Conservation (phyloP, 257 asterid species). For the Paulownia fortunei region DNA sequence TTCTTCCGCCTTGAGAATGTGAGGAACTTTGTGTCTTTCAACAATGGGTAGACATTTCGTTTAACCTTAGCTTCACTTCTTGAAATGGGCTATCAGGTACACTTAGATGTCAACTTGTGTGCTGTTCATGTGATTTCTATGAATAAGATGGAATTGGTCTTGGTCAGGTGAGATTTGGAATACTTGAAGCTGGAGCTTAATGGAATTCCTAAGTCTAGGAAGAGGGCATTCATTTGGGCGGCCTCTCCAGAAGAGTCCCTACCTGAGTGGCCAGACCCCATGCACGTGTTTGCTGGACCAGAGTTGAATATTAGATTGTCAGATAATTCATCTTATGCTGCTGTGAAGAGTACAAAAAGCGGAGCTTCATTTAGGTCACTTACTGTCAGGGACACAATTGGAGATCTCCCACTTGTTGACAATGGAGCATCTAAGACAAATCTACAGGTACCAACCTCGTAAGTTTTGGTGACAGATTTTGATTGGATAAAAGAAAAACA, state of each 20-base stretch:
- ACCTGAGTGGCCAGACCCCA: slow-evolving; percentile 88
- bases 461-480: no score
- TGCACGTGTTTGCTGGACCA: slow-evolving; percentile 79
- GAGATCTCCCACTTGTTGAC: slow-evolving; percentile 74
- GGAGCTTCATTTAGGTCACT: slow-evolving; percentile 80
- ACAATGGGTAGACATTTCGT: slow-evolving; percentile 80
- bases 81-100: slow-evolving; percentile 85
- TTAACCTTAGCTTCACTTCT: slow-evolving; percentile 74
- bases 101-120: no score
- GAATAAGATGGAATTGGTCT: no score
- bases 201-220: slow-evolving; percentile 83
- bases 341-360: slow-evolving; percentile 65
- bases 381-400: slow-evolving; percentile 81
- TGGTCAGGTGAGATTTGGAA: slow-evolving; percentile 77
- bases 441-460: no score
- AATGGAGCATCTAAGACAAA: slow-evolving; percentile 64
- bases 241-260: slow-evolving; percentile 73
- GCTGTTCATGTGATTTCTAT: no score
- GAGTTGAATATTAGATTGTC: slow-evolving; percentile 61
- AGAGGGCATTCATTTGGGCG: slow-evolving; percentile 86
- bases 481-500: no score
- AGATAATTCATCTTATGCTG: slow-evolving; percentile 46
- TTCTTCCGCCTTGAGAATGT: slow-evolving; percentile 79
- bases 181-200: slow-evolving; percentile 82
- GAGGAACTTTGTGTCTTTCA: slow-evolving; percentile 76